These are phyloP conservation scores for Picochlorum costavermella DNA, from an alignment of 139 green algal species.

Conservation along the genomic window DNA sequence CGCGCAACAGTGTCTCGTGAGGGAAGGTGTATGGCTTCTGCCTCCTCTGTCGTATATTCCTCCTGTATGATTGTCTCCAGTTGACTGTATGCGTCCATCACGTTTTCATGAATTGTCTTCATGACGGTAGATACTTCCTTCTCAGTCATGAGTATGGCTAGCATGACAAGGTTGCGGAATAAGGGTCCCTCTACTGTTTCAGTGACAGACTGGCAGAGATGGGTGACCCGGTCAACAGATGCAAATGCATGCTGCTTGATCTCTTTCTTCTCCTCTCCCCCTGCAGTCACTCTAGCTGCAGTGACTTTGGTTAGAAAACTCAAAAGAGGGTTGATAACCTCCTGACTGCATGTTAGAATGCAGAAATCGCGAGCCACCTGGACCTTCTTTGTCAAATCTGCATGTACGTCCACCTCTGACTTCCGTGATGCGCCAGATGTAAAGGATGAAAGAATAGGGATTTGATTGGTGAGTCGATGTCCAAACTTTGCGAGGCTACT, in stretches of 20 bases:
- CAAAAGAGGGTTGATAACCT: conserved; percentile 86
- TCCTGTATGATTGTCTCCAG: conserved; percentile 35
- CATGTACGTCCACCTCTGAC: conserved; percentile 80
- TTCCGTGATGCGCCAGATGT: conserved; percentile 68
- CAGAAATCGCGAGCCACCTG: conserved; percentile 84
- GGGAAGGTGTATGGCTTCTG: conserved; percentile 29
- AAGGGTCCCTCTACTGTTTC: conserved; percentile 56
- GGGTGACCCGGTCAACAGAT: conserved; percentile 57
- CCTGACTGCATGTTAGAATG: conserved; percentile 93
- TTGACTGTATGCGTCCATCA: conserved; percentile 88
- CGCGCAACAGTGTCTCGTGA: conserved; percentile 34
- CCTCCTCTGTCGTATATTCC: conserved; percentile 61
- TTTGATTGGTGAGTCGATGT: conserved; percentile 64
- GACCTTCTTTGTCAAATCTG: conserved; percentile 89
- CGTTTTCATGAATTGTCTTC: conserved; percentile 85
- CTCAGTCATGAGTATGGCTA: conserved; percentile 80
- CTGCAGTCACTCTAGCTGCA: conserved; percentile 43
- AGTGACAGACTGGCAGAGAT: conserved; percentile 71
- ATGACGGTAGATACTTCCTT: conserved; percentile 68
- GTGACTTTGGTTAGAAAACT: conserved; percentile 89
- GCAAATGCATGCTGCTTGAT: conserved; percentile 87
- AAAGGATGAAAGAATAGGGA: conserved; percentile 70
- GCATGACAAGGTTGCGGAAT: conserved; percentile 48
- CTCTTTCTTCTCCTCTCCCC: conserved; percentile 23
- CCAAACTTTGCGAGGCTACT: conserved; percentile 90